A percentile compares a stretch with the other conserved stretches of the same genome.
Evolutionary conservation across 331 rosid species (phyloP).

Genomic region (Dryas integrifolia): DNA sequence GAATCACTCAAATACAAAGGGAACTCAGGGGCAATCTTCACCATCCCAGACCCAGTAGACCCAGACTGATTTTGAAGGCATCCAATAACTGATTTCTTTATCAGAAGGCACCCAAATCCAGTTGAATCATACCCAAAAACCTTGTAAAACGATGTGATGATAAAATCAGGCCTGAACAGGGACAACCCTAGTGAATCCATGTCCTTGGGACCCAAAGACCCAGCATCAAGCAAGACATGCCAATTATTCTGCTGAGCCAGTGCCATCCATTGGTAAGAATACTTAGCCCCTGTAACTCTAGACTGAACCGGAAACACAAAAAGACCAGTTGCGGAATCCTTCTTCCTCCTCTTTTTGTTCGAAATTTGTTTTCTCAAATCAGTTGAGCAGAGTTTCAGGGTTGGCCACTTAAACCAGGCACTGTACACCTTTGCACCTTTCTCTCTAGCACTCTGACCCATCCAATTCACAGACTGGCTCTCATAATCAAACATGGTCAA

Average conservation of each 20-base stretch:
- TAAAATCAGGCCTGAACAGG: constrained; percentile 89
- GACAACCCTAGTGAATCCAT: constrained; percentile 99
- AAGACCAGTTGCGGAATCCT: constrained; percentile 81
- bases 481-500: constrained; percentile 93
- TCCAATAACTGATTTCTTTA: constrained; percentile 82
- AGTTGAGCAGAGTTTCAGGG: constrained; percentile 80
- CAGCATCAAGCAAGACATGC: constrained; percentile 97
- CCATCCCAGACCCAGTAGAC: constrained; percentile 90
- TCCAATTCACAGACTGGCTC: constrained; percentile 89
- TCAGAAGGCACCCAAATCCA: constrained; percentile 93
- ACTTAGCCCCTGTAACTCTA: constrained; percentile 93
- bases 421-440: constrained; percentile 87
- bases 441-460: constrained; percentile 86
- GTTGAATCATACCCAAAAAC: constrained; percentile 93
- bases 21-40: constrained; percentile 88
- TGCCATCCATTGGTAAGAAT: constrained; percentile 99
- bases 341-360: constrained; percentile 81
- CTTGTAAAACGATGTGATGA: constrained; percentile 85
- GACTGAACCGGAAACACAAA: constrained; percentile 96
- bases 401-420: constrained; percentile 97
- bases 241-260: constrained; percentile 93
- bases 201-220: constrained; percentile 96
- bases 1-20: constrained; percentile 92
- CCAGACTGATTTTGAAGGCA: constrained; percentile 94
- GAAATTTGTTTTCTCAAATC: constrained; percentile 93